A percentile compares a stretch with the other conserved stretches of the same genome.
Evolutionary conservation across 805 yeast genomes (phyloP).

Genomic region (Dipodascopsis uninucleata): DNA sequence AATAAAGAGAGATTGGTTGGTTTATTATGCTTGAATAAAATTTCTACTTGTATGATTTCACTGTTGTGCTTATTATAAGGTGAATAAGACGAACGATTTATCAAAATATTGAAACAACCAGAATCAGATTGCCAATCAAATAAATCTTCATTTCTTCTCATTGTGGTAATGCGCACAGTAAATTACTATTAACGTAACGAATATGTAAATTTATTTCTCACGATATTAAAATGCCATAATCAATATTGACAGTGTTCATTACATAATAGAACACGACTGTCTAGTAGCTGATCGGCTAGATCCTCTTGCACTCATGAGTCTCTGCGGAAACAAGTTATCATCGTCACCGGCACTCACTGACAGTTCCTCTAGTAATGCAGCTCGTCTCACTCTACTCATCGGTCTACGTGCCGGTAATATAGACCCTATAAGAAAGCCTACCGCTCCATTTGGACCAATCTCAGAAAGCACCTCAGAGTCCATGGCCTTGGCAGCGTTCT

Average conservation of each 20-base stretch:
- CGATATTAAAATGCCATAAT: not conserved
- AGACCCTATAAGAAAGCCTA: slow-evolving; percentile 1
- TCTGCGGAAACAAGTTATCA: no score
- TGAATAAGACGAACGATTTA: no score
- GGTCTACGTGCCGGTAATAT: not conserved
- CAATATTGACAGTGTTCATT: not conserved
- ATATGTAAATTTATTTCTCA: slow-evolving; percentile 2
- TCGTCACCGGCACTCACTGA: no score
- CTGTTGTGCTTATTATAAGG: no score
- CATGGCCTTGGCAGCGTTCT: not conserved
- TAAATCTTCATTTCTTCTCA: no score
- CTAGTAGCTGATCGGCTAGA: not conserved
- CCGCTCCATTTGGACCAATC: not conserved
- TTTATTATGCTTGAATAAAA: no score
- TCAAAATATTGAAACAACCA: no score
- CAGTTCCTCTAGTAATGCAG: not conserved
- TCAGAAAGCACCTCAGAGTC: not conserved
- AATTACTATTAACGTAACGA: no score
- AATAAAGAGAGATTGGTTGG: no score
- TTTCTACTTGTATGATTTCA: no score
- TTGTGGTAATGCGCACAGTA: no score
- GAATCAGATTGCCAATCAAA: no score
- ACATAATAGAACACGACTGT: not conserved
- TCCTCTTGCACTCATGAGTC: not conserved
- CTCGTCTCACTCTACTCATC: not conserved